Percentiles rank a stretch among this genome's conserved stretches.
phyloP scores from a whole-genome alignment of 164 flowering plant genomes.

The Tetracentron sinense region DNA sequence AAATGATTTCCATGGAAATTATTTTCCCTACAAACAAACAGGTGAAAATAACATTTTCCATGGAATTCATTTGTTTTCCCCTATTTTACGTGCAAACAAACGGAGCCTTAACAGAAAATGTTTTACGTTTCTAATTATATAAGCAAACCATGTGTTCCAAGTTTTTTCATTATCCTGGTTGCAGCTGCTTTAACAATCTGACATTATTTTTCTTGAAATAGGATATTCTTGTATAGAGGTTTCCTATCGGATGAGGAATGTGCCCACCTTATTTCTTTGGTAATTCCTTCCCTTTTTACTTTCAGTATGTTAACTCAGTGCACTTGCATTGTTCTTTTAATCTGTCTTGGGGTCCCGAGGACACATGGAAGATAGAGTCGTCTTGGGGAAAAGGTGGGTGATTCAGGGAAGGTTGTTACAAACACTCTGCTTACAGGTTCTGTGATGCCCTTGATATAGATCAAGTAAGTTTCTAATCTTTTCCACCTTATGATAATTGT shows the following conservation, averaged over 20 bases:
- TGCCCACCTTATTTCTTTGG: conserved; percentile 68
- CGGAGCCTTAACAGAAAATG: too few relatives aligned
- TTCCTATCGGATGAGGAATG: conserved; percentile 78
- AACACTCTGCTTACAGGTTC: conserved; percentile 15
- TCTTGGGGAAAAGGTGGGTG: conserved; percentile 5
- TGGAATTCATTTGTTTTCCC: too few relatives aligned
- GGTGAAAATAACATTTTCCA: too few relatives aligned
- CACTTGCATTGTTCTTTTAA: too few relatives aligned
- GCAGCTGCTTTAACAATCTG: conserved; percentile 16
- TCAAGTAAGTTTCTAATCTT: conserved; percentile 19
- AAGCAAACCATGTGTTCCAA: background rate
- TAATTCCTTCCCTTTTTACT: too few relatives aligned
- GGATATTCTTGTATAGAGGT: conserved; percentile 70
- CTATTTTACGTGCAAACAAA: too few relatives aligned
- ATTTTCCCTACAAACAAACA: too few relatives aligned
- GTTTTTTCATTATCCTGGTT: background rate
- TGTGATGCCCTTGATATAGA: conserved; percentile 3
- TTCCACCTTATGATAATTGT: background rate
- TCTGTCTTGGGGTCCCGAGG: conserved; percentile 24
- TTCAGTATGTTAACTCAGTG: too few relatives aligned
- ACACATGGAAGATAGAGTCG: conserved; percentile 12
- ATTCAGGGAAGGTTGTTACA: conserved; percentile 9
- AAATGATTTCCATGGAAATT: too few relatives aligned
- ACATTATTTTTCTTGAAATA: conserved; percentile 25
- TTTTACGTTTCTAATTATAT: too few relatives aligned